Conservation (phyloP, 2,329 filamentous ascomycete species). For the Rhynchosporium graminicola region DNA sequence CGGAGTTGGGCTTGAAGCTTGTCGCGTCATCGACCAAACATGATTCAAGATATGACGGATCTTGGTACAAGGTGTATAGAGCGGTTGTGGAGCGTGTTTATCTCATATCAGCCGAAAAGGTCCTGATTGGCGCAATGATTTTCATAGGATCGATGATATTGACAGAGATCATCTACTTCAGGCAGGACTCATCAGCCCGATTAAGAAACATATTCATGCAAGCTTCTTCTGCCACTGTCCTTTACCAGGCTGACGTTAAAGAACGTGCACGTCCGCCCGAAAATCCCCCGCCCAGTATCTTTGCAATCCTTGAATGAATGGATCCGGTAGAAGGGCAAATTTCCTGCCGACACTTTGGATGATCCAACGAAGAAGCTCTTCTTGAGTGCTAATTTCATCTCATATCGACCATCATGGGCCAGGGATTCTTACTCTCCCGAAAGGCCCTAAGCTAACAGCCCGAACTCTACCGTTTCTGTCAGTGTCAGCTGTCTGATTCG, state of each 20-base stretch:
- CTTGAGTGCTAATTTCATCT: conserved; percentile 33
- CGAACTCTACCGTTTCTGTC: conserved; percentile 19
- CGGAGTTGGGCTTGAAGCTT: conserved; percentile 19
- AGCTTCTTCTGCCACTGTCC: conserved; percentile 4
- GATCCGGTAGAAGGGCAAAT: conserved; percentile 18
- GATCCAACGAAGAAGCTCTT: conserved; percentile 21
- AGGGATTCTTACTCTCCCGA: conserved; percentile 20
- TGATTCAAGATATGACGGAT: conserved; percentile 29
- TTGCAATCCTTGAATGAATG: conserved; percentile 3
- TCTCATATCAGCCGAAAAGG: conserved; percentile 24
- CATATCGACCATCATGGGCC: conserved; percentile 34
- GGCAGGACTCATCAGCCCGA: conserved; percentile 27
- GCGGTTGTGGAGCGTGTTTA: conserved; percentile 30
- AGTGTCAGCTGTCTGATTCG: not conserved
- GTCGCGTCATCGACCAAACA: conserved; percentile 32
- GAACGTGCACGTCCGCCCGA: conserved; percentile 17
- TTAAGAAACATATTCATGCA: conserved; percentile 34
- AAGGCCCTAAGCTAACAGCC: conserved; percentile 13
- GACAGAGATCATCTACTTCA: conserved; percentile 31
- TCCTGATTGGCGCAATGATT: conserved; percentile 30
- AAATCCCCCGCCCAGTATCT: conserved; percentile 18
- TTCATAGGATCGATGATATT: conserved; percentile 36
- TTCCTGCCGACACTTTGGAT: conserved; percentile 11
- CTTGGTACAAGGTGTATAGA: conserved; percentile 18
- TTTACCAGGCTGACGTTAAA: conserved; percentile 9